Percentiles rank a stretch among this genome's conserved stretches.
Conservation (phyloP, 768 basidiomycete genomes). For the Lentinus brumalis region DNA sequence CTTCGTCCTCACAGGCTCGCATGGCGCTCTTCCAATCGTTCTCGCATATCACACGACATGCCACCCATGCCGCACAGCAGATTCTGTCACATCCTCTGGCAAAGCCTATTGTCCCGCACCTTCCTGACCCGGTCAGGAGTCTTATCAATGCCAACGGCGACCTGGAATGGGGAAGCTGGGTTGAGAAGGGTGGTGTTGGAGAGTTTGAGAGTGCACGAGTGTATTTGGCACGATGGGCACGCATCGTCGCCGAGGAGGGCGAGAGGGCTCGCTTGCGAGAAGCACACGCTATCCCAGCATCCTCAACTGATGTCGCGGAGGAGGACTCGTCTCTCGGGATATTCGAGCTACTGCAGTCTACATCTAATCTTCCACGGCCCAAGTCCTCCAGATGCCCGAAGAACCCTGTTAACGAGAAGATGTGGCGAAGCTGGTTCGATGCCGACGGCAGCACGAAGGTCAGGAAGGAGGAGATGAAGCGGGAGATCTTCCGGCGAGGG, state of each 20-base stretch:
- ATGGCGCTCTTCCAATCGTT: slow-evolving; percentile 90
- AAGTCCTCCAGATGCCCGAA: slow-evolving; percentile 79
- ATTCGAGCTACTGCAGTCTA: slow-evolving; percentile 83
- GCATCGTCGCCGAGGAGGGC: slow-evolving; percentile 97
- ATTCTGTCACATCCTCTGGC: slow-evolving; percentile 95
- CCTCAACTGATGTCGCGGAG: slow-evolving; percentile 51
- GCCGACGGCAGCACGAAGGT: slow-evolving; percentile 67
- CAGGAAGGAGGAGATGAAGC: slow-evolving; percentile 65
- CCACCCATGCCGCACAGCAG: slow-evolving; percentile 91
- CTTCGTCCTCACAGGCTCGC: slow-evolving; percentile 65
- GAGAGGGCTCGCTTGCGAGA: slow-evolving; percentile 86
- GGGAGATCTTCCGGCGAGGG: slow-evolving; percentile 80
- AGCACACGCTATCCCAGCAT: slow-evolving; percentile 63
- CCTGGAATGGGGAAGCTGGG: slow-evolving; percentile 92
- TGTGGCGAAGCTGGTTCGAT: slow-evolving; percentile 83
- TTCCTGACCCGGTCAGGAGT: slow-evolving; percentile 91
- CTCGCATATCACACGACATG: slow-evolving; percentile 90
- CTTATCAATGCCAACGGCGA: slow-evolving; percentile 90
- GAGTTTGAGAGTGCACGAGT: slow-evolving; percentile 97
- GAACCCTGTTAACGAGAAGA: slow-evolving; percentile 72
- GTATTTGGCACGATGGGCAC: slow-evolving; percentile 95
- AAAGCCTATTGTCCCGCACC: slow-evolving; percentile 92
- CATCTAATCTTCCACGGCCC: slow-evolving; percentile 79
- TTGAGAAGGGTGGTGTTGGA: slow-evolving; percentile 89
- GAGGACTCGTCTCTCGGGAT: slow-evolving; percentile 80